These are phyloP conservation scores for Cadophora malorum DNA, from an alignment of 2,329 filamentous ascomycete genomes.

Conservation along the genomic window DNA sequence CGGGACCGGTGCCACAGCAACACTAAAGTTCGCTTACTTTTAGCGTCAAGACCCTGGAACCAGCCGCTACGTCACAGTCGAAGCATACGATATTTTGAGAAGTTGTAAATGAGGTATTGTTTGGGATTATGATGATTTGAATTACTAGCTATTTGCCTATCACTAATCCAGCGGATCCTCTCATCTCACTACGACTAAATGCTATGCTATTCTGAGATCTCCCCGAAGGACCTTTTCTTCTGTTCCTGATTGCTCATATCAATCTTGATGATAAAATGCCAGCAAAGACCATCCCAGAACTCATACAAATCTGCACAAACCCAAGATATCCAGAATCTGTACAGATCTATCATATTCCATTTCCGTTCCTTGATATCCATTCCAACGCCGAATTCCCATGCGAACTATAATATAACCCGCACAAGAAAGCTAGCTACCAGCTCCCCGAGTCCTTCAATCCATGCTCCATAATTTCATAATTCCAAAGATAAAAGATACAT, in stretches of 20 bases:
- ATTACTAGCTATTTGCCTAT: constrained; percentile 25
- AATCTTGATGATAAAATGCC: constrained; percentile 24
- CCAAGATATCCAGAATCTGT: constrained; percentile 21
- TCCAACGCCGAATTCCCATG: constrained; percentile 33
- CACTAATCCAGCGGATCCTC: neutral
- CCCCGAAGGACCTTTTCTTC: neutral
- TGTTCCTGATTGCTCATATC: constrained; percentile 27
- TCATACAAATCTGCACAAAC: constrained; percentile 30
- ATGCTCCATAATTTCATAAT: neutral
- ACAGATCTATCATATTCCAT: constrained; percentile 29
- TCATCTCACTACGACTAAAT: neutral
- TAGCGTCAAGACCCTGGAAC: neutral
- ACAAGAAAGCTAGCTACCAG: constrained; percentile 24
- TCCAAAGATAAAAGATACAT: constrained; percentile 34
- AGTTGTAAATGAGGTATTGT: neutral
- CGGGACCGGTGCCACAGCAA: constrained; percentile 20
- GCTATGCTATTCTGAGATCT: constrained; percentile 7
- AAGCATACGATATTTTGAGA: neutral
- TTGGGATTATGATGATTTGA: constrained; percentile 10
- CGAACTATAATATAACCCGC: constrained; percentile 33
- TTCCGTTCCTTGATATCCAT: constrained; percentile 12
- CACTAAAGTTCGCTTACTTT: neutral
- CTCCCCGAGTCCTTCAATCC: neutral
- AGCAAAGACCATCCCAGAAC: constrained; percentile 1
- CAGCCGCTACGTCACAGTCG: neutral